Conservation (phyloP, 1,284 basidiomycete genomes). For the Apiotrichum veenhuisii region DNA sequence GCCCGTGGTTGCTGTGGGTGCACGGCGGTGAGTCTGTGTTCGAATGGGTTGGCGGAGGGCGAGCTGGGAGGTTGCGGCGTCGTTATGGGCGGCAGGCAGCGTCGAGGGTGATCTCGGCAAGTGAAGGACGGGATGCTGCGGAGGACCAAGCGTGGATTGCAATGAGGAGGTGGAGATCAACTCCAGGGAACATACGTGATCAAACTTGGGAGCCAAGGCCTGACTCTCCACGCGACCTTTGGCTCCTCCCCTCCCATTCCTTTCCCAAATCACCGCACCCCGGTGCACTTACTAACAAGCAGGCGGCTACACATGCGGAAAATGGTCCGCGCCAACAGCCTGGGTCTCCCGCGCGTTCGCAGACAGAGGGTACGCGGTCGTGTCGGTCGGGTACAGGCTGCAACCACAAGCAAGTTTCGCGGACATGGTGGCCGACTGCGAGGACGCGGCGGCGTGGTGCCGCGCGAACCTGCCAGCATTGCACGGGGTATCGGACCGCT, state of each 20-base stretch:
- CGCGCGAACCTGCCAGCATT: slow-evolving; percentile 9
- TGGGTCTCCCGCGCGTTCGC: slow-evolving; percentile 30
- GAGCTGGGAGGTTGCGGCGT: no score
- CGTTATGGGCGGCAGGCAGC: no score
- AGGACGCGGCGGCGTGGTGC: slow-evolving; percentile 26
- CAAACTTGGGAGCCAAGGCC: no score
- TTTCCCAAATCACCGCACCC: not conserved
- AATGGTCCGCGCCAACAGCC: slow-evolving; percentile 11
- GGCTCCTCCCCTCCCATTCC: not conserved
- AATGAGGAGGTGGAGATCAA: no score
- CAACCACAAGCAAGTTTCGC: slow-evolving; percentile 25
- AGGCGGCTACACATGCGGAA: slow-evolving; percentile 5
- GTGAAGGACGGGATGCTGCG: no score
- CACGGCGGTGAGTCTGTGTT: slow-evolving; percentile 20
- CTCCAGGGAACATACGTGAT: no score
- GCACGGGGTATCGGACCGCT: not conserved
- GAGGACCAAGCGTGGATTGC: no score
- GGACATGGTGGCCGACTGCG: slow-evolving; percentile 27
- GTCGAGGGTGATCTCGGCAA: no score
- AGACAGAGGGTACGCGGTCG: slow-evolving; percentile 25
- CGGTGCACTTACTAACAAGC: not conserved
- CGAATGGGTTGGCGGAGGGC: not conserved
- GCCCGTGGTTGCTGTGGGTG: slow-evolving; percentile 22
- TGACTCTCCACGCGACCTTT: no score
- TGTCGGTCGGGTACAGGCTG: slow-evolving; percentile 33